These are phyloP conservation scores for Cadophora malorum DNA, from an alignment of 2,329 filamentous ascomycete genomes.

Conservation along the genomic window DNA sequence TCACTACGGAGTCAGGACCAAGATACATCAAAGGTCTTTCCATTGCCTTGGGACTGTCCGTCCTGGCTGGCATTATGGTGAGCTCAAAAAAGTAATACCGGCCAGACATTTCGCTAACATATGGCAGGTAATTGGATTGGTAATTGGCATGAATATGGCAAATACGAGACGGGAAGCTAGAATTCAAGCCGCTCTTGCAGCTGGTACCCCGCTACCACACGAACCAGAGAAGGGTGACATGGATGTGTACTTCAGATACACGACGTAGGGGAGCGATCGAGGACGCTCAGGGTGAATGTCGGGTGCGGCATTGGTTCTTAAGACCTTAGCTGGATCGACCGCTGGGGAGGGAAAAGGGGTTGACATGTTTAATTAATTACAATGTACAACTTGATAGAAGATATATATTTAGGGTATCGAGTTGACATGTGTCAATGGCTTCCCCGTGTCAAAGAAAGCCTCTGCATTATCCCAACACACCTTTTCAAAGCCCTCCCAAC, in stretches of 20 bases:
- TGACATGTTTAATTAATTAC: too few relatives aligned
- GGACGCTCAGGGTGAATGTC: neutral
- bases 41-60: constrained; percentile 20
- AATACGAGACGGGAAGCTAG: constrained; percentile 20
- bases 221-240: constrained; percentile 27
- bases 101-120: neutral
- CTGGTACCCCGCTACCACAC: constrained; percentile 23
- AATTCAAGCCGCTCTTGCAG: constrained; percentile 20
- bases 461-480: constrained; percentile 38
- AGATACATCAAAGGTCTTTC: constrained; percentile 28
- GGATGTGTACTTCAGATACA: constrained; percentile 27
- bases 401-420: constrained; percentile 13
- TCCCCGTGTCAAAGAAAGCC: constrained; percentile 37
- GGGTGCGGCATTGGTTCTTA: too few relatives aligned
- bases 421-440: constrained; percentile 31
- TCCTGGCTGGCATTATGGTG: constrained; percentile 19
- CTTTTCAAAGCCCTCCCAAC: constrained; percentile 43
- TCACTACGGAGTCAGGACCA: constrained; percentile 18
- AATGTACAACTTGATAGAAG: too few relatives aligned
- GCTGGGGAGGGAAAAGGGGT: too few relatives aligned
- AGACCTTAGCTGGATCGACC: too few relatives aligned
- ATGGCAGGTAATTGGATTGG: neutral
- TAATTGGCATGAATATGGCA: constrained; percentile 21
- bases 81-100: too few relatives aligned
- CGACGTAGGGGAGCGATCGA: neutral